Conservation (phyloP, 495 filamentous ascomycete genomes). For the Tetracladium setigerum region DNA sequence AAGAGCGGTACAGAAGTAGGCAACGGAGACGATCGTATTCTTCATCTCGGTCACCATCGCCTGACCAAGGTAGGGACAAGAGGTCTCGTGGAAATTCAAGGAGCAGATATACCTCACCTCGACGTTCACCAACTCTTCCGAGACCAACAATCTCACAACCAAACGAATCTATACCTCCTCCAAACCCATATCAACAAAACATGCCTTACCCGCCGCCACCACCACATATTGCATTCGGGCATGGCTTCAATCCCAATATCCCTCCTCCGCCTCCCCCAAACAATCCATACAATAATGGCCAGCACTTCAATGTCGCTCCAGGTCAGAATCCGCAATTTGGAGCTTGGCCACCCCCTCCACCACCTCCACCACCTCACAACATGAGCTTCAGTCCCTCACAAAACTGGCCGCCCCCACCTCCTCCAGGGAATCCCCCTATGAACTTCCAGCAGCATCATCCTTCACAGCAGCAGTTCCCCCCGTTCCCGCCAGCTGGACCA, state of each 20-base stretch:
- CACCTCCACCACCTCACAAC: constrained; percentile 25
- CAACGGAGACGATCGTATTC: constrained; percentile 14
- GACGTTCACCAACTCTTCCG: constrained; percentile 18
- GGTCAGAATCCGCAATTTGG: constrained; percentile 21
- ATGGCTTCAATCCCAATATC: constrained; percentile 12
- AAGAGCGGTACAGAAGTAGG: constrained; percentile 4
- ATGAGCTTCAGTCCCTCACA: constrained; percentile 4
- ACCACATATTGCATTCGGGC: constrained; percentile 20
- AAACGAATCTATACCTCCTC: constrained; percentile 21
- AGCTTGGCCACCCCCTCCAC: constrained; percentile 31
- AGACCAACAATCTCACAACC: constrained; percentile 22
- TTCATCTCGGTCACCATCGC: constrained; percentile 41
- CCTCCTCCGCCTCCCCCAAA: constrained; percentile 22
- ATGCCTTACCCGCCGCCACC: constrained; percentile 22
- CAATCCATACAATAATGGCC: constrained; percentile 13
- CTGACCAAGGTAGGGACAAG: not conserved
- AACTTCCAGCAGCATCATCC: not conserved
- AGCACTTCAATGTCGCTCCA: not conserved
- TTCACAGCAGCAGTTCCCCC: not conserved
- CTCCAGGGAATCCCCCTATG: constrained; percentile 29
- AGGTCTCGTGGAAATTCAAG: constrained; percentile 24
- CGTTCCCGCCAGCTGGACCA: constrained; percentile 6
- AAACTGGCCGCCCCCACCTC: constrained; percentile 41
- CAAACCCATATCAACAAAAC: constrained; percentile 12
- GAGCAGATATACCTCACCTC: constrained; percentile 21